These are phyloP conservation scores for Cladophialophora psammophila DNA, from an alignment of 2,329 filamentous ascomycete species.

Conservation along the genomic window DNA sequence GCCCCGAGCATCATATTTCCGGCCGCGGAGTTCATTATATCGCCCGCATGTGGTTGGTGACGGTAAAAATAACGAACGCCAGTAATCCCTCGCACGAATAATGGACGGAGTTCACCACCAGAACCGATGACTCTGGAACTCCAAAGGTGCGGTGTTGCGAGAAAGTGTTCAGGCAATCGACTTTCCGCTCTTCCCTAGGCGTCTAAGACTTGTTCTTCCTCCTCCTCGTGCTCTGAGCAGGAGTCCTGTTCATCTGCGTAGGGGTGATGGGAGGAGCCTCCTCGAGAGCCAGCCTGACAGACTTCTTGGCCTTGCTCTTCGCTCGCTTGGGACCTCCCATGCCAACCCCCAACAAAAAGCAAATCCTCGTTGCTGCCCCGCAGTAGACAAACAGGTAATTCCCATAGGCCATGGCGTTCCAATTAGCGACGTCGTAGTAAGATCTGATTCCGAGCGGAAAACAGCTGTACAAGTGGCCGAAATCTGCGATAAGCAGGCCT, in stretches of 20 bases:
- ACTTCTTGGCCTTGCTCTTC: constrained; percentile 32
- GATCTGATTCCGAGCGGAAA: constrained; percentile 64
- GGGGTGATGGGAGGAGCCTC: constrained; percentile 29
- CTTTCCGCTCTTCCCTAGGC: background rate
- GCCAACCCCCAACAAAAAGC: constrained; percentile 67
- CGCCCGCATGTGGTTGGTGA: background rate
- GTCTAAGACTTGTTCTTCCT: constrained; percentile 33
- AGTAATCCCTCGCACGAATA: background rate
- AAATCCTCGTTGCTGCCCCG: constrained; percentile 66
- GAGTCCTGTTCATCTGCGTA: constrained; percentile 33
- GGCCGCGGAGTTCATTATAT: background rate
- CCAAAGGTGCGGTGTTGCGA: background rate
- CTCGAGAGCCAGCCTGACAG: constrained; percentile 26
- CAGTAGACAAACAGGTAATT: constrained; percentile 75
- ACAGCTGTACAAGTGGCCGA: constrained; percentile 76
- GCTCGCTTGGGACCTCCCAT: constrained; percentile 31
- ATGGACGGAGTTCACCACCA: background rate
- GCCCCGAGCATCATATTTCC: background rate
- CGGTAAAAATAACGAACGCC: background rate
- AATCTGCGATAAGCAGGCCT: constrained; percentile 74
- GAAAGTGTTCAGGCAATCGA: background rate
- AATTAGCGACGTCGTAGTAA: constrained; percentile 68
- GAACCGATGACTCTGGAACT: background rate
- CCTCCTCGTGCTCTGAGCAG: constrained; percentile 35
- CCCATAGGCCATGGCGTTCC: constrained; percentile 73